phyloP scores from a whole-genome alignment of 768 basidiomycete species.

The Pisolithus orientalis region DNA sequence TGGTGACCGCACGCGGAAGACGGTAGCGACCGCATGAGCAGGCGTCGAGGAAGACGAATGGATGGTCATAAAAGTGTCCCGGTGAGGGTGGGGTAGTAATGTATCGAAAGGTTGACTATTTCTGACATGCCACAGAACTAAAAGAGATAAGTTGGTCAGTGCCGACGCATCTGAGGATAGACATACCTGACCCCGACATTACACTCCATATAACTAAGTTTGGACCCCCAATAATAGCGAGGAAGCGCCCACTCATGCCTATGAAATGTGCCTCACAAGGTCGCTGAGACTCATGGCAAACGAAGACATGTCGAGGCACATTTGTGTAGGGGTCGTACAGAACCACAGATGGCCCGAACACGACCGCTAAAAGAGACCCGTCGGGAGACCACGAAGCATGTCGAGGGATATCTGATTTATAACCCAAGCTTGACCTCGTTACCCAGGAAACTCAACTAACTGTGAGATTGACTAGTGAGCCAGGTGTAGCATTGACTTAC shows the following conservation, averaged over 20 bases:
- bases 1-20: conserved; percentile 44
- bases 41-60: conserved; percentile 29
- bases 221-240: conserved; percentile 46
- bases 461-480: neutral
- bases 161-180: neutral
- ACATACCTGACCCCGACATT: conserved; percentile 52
- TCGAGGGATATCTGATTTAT: conserved; percentile 61
- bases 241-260: conserved; percentile 63
- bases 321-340: conserved; percentile 70
- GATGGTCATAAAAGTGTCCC: conserved; percentile 57
- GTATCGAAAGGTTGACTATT: conserved; percentile 32
- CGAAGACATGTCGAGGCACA: conserved; percentile 52
- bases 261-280: conserved; percentile 55
- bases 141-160: neutral
- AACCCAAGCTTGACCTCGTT: conserved; percentile 63
- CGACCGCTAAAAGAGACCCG: conserved; percentile 75
- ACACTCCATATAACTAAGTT: conserved; percentile 72
- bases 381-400: conserved; percentile 78
- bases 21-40: conserved; percentile 34
- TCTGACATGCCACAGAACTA: conserved; percentile 58
- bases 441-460: conserved; percentile 54
- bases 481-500: conserved; percentile 29
- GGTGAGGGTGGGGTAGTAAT: conserved; percentile 49
- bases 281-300: conserved; percentile 45
- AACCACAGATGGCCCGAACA: conserved; percentile 58